Conservation (phyloP, 2,329 filamentous ascomycete species). For the Fusarium lateritium region DNA sequence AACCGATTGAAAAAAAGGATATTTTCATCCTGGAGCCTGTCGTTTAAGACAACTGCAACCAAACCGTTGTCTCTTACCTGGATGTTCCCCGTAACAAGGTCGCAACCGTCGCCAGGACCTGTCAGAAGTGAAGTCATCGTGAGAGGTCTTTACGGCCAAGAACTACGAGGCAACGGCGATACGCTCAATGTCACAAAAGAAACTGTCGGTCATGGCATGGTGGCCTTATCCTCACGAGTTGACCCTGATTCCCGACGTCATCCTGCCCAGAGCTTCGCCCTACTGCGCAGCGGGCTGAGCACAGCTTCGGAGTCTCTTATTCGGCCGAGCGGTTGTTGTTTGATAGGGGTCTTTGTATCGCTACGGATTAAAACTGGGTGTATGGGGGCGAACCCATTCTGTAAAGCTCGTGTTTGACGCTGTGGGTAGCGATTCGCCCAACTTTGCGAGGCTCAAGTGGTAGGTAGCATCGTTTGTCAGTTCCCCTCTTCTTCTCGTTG, state of each 20-base stretch:
- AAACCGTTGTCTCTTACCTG: conserved; percentile 17
- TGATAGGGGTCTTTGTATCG: conserved; percentile 34
- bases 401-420: conserved; percentile 31
- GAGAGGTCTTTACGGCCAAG: conserved; percentile 25
- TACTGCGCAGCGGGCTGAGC: conserved; percentile 16
- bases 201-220: conserved; percentile 12
- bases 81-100: conserved; percentile 20
- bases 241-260: conserved; percentile 37
- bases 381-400: conserved; percentile 26
- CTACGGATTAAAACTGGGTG: conserved; percentile 27
- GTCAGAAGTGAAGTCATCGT: conserved; percentile 47
- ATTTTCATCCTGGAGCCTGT: conserved; percentile 25
- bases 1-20: conserved; percentile 30
- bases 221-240: conserved; percentile 27
- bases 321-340: conserved; percentile 41
- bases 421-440: conserved; percentile 26
- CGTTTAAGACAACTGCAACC: conserved; percentile 20
- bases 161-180: conserved; percentile 22
- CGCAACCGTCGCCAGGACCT: conserved; percentile 15
- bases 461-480: conserved; percentile 25
- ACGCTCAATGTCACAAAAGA: conserved; percentile 29
- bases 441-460: conserved; percentile 23
- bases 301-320: conserved; percentile 30
- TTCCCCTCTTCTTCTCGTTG: conserved; percentile 17
- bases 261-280: conserved; percentile 25